Conservation (phyloP, 495 filamentous ascomycete genomes). For the Penicillium mononematosum region DNA sequence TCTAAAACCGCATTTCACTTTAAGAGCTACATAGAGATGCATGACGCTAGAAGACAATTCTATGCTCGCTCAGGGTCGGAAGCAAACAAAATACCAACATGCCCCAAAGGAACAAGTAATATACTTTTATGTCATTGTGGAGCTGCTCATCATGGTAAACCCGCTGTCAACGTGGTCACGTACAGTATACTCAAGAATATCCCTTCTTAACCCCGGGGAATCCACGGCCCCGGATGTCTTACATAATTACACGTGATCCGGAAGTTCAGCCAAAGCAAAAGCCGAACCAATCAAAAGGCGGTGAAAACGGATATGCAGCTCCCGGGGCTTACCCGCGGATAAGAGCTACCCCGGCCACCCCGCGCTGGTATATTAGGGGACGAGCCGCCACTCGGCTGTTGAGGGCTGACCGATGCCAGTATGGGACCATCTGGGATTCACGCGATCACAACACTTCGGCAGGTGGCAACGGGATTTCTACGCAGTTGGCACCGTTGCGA, state of each 20-base stretch:
- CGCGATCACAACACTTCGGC: constrained; percentile 19
- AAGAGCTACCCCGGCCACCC: constrained; percentile 14
- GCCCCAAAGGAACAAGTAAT: not conserved
- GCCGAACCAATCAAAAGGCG: not conserved
- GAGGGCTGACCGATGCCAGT: constrained; percentile 8
- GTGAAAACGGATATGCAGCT: not conserved
- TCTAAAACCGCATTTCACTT: not conserved
- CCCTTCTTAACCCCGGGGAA: too few relatives aligned
- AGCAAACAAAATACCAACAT: constrained; percentile 8
- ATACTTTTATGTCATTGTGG: too few relatives aligned
- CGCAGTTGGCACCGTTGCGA: constrained; percentile 11
- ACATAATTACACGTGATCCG: not conserved
- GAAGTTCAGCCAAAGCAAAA: not conserved
- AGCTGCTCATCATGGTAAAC: too few relatives aligned
- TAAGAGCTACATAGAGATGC: constrained; percentile 16
- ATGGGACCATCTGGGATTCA: not conserved
- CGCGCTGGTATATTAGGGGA: constrained; percentile 3
- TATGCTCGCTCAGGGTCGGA: constrained; percentile 22
- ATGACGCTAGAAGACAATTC: constrained; percentile 23
- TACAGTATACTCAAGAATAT: too few relatives aligned
- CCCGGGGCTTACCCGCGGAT: constrained; percentile 13
- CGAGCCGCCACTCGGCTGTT: constrained; percentile 15
- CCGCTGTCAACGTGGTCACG: too few relatives aligned
- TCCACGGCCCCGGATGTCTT: too few relatives aligned
- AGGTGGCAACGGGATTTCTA: constrained; percentile 19